Conservation (phyloP, 345 rosid species). For the Moringa oleifera region DNA sequence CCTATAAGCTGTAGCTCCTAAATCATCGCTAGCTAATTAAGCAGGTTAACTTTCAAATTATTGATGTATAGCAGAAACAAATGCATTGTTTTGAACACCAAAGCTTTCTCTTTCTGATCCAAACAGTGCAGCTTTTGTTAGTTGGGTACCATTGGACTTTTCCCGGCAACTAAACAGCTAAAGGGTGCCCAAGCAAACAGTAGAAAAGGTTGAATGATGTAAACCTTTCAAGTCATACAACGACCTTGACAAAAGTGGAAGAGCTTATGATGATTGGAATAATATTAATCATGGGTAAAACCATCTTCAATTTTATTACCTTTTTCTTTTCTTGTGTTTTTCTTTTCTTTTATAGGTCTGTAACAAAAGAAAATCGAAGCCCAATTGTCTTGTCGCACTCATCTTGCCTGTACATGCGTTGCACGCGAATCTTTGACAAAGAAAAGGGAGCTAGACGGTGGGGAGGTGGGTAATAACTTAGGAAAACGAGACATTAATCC, state of each 20-base stretch:
- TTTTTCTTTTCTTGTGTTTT: too few relatives aligned
- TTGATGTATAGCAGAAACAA: slow-evolving; percentile 12
- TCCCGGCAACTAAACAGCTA: slow-evolving; percentile 17
- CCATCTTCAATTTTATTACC: too few relatives aligned
- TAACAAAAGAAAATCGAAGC: slow-evolving; percentile 23
- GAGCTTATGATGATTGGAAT: slow-evolving; percentile 18
- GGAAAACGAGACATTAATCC: slow-evolving; percentile 15
- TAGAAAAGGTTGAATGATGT: slow-evolving; percentile 7
- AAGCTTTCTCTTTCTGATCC: background rate
- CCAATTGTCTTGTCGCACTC: slow-evolving; percentile 37
- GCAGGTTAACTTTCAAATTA: slow-evolving; percentile 10
- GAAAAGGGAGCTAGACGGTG: background rate
- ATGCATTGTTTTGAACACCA: slow-evolving; percentile 10
- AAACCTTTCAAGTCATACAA: background rate
- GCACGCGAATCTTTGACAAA: slow-evolving; percentile 53
- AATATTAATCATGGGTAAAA: slow-evolving; percentile 14
- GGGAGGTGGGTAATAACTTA: slow-evolving; percentile 15
- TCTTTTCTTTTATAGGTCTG: slow-evolving; percentile 4
- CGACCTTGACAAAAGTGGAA: background rate
- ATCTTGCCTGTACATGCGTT: slow-evolving; percentile 32
- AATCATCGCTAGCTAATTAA: too few relatives aligned
- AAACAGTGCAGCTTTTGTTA: too few relatives aligned
- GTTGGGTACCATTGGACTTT: slow-evolving; percentile 3
- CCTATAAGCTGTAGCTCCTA: too few relatives aligned
- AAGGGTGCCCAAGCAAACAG: slow-evolving; percentile 13